Evolutionary conservation across 2,329 filamentous ascomycete species (phyloP), one percentile per base, ranked within the genome.

Genomic region (Neofusicoccum umdonicola): DNA sequence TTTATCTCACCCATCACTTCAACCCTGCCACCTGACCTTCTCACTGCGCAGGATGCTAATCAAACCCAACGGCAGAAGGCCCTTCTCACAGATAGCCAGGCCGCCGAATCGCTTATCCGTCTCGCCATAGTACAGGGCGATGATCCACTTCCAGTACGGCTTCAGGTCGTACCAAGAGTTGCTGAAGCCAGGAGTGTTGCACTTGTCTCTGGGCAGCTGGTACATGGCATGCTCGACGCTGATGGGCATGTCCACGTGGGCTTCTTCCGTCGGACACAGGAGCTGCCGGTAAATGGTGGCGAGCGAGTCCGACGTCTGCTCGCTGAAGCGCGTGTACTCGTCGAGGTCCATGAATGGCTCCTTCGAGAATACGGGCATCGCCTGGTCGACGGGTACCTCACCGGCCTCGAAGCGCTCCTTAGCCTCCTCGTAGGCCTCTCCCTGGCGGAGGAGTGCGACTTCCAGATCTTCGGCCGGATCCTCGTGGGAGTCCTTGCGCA

Each of bases 111-210:
- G 71, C 62, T 74, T 70, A 51, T 73, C 73, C 71, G 81, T 74
- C 63, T 80, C 78, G 15, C 71, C 68, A 0, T 71, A 75, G 71
- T 81, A 80, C 31, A 81, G 67, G 62, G 71, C 68, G 51, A 72
- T 71, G 9, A 84, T 76, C 82, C 83, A 84, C 54, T 72, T 73
- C 79, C 82, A 83, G 63, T 84, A 84, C 17, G 67, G 67, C 45
- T 70, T 68, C 61, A 62, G 57, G 22, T 48, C 54, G 4, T 51
- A 4, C 61, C 61, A 63, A n/a, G 2, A 51, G 62, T 22, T 37
- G 48, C 37, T 12, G 13, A 62, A 50, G 35, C 39, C 39, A 50
- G 22, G 51, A 65, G 63, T 0, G 76, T 68, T 4, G 67, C 68
- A 2, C 65, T 63, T 22, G 9, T 27, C 52, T 12, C 4, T 13